phyloP scores from a whole-genome alignment of 345 rosid genomes.

The Passiflora organensis region DNA sequence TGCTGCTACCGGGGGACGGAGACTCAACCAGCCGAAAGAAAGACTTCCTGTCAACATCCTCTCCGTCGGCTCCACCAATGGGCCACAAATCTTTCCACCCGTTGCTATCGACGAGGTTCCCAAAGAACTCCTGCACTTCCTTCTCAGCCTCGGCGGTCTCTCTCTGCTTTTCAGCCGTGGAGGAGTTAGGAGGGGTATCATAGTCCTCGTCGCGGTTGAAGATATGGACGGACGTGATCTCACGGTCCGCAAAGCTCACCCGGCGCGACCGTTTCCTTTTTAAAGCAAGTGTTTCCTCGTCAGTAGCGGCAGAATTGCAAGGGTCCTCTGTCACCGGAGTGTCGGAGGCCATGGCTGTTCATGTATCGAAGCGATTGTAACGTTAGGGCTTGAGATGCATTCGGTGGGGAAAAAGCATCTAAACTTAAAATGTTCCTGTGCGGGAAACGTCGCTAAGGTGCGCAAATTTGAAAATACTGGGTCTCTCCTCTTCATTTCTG shows the following conservation, averaged over 20 bases:
- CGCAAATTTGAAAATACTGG: too few species aligned
- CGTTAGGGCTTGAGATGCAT: slow-evolving; percentile 2
- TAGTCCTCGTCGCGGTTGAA: slow-evolving; percentile 87
- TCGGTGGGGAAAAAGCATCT: neutral
- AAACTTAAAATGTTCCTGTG: too few species aligned
- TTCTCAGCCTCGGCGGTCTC: slow-evolving; percentile 26
- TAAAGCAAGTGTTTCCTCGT: slow-evolving; percentile 62
- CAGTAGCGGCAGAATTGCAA: slow-evolving; percentile 54
- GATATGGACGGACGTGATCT: slow-evolving; percentile 83
- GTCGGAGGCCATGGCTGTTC: slow-evolving; percentile 6
- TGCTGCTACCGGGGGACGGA: slow-evolving; percentile 75
- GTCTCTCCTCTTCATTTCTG: too few species aligned
- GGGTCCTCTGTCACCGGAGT: slow-evolving; percentile 4
- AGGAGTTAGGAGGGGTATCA: slow-evolving; percentile 56
- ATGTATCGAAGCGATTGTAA: neutral
- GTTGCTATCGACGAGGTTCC: slow-evolving; percentile 52
- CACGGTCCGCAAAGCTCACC: slow-evolving; percentile 94
- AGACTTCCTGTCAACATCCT: slow-evolving; percentile 34
- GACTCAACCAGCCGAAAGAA: slow-evolving; percentile 56
- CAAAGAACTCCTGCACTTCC: slow-evolving; percentile 42
- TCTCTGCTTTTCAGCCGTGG: slow-evolving; percentile 22
- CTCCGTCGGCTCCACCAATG: slow-evolving; percentile 25
- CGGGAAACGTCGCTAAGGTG: too few species aligned
- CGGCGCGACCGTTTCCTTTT: slow-evolving; percentile 71
- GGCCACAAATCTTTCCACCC: slow-evolving; percentile 36